These are phyloP conservation scores for Agaricus subrufescens DNA, from an alignment of 768 basidiomycete genomes.

Conservation along the genomic window DNA sequence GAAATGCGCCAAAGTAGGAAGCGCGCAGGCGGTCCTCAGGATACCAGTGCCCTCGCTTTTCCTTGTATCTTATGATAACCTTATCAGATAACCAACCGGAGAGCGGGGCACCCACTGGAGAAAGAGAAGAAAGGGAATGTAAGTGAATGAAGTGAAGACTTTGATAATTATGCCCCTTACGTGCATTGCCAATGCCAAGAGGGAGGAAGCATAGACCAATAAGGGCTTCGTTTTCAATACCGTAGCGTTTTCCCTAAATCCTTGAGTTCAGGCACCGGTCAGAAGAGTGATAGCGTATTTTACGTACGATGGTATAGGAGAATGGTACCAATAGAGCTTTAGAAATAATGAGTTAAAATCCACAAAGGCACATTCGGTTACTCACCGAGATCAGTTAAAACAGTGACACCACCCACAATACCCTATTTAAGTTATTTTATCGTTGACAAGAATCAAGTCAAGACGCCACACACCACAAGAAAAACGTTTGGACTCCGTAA, in stretches of 20 bases:
- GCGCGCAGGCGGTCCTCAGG: constrained; percentile 67
- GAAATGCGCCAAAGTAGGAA: constrained; percentile 35
- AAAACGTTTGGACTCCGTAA: constrained; percentile 54
- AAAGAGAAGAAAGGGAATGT: background rate
- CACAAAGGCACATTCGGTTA: background rate
- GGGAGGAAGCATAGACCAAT: constrained; percentile 59
- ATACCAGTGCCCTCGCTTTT: constrained; percentile 47
- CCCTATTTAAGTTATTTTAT: constrained; percentile 14
- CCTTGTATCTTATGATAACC: constrained; percentile 42
- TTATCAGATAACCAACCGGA: constrained; percentile 57
- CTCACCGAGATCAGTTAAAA: constrained; percentile 40
- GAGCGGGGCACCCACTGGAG: constrained; percentile 52
- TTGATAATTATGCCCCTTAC: constrained; percentile 25
- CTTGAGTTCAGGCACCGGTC: background rate
- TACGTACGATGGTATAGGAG: constrained; percentile 26
- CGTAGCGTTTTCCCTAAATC: constrained; percentile 48
- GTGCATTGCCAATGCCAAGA: constrained; percentile 50
- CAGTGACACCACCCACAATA: constrained; percentile 23
- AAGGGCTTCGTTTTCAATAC: constrained; percentile 48
- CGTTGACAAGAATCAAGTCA: background rate
- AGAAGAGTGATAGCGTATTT: background rate
- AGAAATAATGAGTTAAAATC: constrained; percentile 15
- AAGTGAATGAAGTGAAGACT: constrained; percentile 7
- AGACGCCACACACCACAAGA: constrained; percentile 39
- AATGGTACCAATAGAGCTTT: constrained; percentile 32